Base-by-base conservation (phyloP, 169 alveolate species). In the Eimeria praecox region DNA sequence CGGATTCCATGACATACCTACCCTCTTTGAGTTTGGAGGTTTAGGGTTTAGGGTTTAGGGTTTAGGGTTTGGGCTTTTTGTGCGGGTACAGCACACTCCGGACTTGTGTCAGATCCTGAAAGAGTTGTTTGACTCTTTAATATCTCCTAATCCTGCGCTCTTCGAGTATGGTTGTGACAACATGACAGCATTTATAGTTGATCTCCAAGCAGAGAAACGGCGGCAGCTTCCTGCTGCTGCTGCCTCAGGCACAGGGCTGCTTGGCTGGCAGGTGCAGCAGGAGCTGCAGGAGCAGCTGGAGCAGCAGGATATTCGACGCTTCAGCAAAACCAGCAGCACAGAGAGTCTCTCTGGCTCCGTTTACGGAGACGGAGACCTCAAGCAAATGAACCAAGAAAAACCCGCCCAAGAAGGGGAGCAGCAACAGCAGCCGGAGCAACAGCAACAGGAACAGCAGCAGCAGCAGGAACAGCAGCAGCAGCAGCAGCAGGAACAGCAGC, bases 91-190 rank as follows among this genome's bases (percentile, higher is more conserved):
- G 96, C 80, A 62, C 75, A 89, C 96, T 56, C 52, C 82, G 52
- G 92, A 95, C 49, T 49, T 95, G 49, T 77, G 92, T 40, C 92
- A 69, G 75, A 92, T 95, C 44, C 91, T 95, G 80, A 71, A 92
- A 90, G 96, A 91, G 30, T 44, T 95, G 38, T 80, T 95, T 46
- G 97, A 95, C 66, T 46, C 73, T 8, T 30, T 91, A 30, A n/a
- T 95, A 38, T 95, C 97, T 18, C 97, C 97, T 6, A 93, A 95
- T 35, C 96, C 96, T 6, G 92, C 95, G 9, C 69, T 95, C 18
- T 91, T 86, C 35, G 97, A 95, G 90, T 95, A 87, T 54, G 97
- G 97, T 33, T 95, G 97, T 88, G 97, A 95, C 88, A 95, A 95
- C 87, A 95, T 95, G 97, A 95, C 97, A 44, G 95, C 96, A 59